Evolutionary conservation across 2,329 filamentous ascomycete genomes (phyloP).

Genomic region (Daldinia eschscholtzii): DNA sequence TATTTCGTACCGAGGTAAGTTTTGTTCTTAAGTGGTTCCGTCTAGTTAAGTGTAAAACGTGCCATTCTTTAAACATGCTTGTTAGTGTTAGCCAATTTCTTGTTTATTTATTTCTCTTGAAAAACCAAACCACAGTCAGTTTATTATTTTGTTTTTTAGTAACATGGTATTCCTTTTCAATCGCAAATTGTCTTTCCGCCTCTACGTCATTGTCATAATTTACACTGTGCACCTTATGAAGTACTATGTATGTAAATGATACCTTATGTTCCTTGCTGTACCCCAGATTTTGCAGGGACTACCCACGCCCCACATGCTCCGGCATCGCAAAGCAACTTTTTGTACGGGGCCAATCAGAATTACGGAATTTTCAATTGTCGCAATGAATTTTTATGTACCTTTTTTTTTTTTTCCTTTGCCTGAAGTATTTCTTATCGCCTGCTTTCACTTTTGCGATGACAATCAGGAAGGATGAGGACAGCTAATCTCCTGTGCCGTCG

Average conservation of each 20-base stretch:
- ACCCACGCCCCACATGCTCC: conserved; percentile 33
- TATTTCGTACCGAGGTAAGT: not conserved
- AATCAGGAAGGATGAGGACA: conserved; percentile 51
- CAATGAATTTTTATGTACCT: conserved; percentile 21
- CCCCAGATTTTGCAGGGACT: conserved; percentile 30
- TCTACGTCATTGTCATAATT: not conserved
- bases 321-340: conserved; percentile 40
- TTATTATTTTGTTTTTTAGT: no score
- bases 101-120: no score
- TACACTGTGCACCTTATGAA: not conserved
- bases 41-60: not conserved
- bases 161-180: no score
- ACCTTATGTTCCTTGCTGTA: conserved; percentile 16
- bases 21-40: no score
- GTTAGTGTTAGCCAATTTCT: no score
- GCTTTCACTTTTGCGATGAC: conserved; percentile 51
- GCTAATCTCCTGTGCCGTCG: conserved; percentile 51
- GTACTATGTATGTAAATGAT: not conserved
- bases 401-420: conserved; percentile 29
- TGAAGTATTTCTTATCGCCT: conserved; percentile 19
- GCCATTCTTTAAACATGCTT: not conserved
- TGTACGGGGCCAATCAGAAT: conserved; percentile 43
- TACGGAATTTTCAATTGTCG: conserved; percentile 44
- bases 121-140: no score
- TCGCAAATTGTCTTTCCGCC: not conserved